Base-by-base conservation (phyloP, 805 yeast genomes). In the Isabelozyma rhagii region DNA sequence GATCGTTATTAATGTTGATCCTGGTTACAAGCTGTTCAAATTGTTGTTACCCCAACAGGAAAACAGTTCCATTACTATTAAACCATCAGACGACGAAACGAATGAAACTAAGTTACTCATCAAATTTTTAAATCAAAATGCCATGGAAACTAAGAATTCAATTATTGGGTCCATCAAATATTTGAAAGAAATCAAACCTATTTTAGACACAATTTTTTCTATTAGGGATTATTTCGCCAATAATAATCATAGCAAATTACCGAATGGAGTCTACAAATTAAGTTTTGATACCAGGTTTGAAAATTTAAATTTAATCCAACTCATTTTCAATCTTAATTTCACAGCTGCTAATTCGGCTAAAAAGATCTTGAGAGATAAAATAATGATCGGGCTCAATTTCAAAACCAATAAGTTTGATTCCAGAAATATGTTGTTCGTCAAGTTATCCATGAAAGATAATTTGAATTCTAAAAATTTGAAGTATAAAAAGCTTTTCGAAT, bases 401-500 rank as follows among this genome's bases (percentile, higher is more conserved):
- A 63, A 55, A 53, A 51, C 50, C 28, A 70, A 71, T 55, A 67
- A 62, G 50, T 73, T 74, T 46, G 64, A 64, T 43, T 47, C 43
- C 10, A 47, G 55, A 29, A 49, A 53, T 43, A 48, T 59, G 52
- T 50, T 64, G 53, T 44, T 63, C 47, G 44, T 56, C 45, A 60
- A 66, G 52, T 56, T 72, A 6, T 67, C 72, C 13, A 57, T 72
- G 61, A 65, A 64, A 43, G 74, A 72, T 36, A 72, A 71, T 54
- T 62, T 72, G 49, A 69, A 64, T 49, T 54, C 67, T 17, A 66
- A 64, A 49, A 72, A 71, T 52, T 47, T 71, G 44, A 71, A 72
- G 58, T 69, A 67, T 51, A 72, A 71, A 49, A 60, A 60, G 47
- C 57, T 74, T 42, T 72, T 74, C 54, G 79, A 74, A 46, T 49